Percentiles rank a stretch among this genome's conserved stretches.
Evolutionary conservation across 768 basidiomycete genomes (phyloP).

Genomic region (Paxillus ammoniavirescens): DNA sequence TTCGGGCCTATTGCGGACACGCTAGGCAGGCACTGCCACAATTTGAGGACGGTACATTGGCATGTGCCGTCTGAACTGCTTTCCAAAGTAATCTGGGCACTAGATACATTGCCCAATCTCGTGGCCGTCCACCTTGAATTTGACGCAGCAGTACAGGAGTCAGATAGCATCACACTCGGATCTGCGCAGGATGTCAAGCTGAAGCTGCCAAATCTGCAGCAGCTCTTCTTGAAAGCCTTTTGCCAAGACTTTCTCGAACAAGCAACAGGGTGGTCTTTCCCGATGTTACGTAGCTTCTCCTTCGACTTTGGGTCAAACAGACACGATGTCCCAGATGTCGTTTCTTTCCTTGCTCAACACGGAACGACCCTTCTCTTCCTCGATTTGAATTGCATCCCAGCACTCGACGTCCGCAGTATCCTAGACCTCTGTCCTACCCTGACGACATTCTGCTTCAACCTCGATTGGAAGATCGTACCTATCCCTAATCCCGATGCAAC

Average conservation of each 20-base stretch:
- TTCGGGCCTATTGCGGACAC: constrained; percentile 68
- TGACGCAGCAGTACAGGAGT: constrained; percentile 23
- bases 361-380: constrained; percentile 60
- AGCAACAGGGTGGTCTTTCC: constrained; percentile 63
- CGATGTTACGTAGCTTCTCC: constrained; percentile 54
- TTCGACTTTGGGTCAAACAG: constrained; percentile 43
- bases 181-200: constrained; percentile 58
- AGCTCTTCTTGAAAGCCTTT: constrained; percentile 61
- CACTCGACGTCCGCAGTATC: constrained; percentile 55
- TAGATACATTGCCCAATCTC: constrained; percentile 59
- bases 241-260: constrained; percentile 70
- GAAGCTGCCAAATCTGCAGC: constrained; percentile 52
- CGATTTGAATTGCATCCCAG: constrained; percentile 59
- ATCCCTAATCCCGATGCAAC: constrained; percentile 10
- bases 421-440: constrained; percentile 66
- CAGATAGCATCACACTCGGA: constrained; percentile 55
- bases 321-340: constrained; percentile 54
- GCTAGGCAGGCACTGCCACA: constrained; percentile 48
- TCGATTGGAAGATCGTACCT: constrained; percentile 61
- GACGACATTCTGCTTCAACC: constrained; percentile 66
- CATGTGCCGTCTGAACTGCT: constrained; percentile 53
- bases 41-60: constrained; percentile 62
- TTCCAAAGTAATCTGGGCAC: constrained; percentile 69
- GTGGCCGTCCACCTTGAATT: constrained; percentile 59
- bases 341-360: constrained; percentile 58